phyloP scores from a whole-genome alignment of 2,329 filamentous ascomycete genomes.

The Calonectria naviculata region DNA sequence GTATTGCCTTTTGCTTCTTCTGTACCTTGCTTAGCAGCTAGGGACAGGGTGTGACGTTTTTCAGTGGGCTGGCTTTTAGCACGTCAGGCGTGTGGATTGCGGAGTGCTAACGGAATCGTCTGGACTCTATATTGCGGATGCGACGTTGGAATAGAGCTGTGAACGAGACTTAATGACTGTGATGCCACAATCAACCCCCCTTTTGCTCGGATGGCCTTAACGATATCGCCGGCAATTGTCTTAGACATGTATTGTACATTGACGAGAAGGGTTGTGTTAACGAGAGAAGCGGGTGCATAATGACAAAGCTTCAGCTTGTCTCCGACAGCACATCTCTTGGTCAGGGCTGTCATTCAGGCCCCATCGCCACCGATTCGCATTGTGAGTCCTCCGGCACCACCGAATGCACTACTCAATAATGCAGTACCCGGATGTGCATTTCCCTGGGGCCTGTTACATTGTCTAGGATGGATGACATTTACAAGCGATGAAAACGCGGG shows the following conservation, averaged over 20 bases:
- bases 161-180: neutral
- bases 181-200: neutral
- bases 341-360: neutral
- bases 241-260: neutral
- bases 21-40: conserved; percentile 1
- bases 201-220: neutral
- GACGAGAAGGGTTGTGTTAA: neutral
- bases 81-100: neutral
- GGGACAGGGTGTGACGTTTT: conserved; percentile 16
- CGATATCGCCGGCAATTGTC: neutral
- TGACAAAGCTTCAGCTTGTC: neutral
- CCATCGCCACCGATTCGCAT: conserved; percentile 5
- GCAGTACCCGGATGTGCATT: neutral
- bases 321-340: neutral
- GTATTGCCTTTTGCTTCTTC: neutral
- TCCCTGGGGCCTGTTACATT: neutral
- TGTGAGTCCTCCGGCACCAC: neutral
- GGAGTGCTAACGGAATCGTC: conserved; percentile 4
- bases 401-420: neutral
- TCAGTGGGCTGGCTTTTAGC: conserved; percentile 11
- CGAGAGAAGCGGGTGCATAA: neutral
- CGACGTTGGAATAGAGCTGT: conserved; percentile 10
- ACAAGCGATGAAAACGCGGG: neutral
- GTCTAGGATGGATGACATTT: neutral
- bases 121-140: neutral